phyloP scores from a whole-genome alignment of 2,329 filamentous ascomycete genomes.

The Aspergillus sclerotialis region DNA sequence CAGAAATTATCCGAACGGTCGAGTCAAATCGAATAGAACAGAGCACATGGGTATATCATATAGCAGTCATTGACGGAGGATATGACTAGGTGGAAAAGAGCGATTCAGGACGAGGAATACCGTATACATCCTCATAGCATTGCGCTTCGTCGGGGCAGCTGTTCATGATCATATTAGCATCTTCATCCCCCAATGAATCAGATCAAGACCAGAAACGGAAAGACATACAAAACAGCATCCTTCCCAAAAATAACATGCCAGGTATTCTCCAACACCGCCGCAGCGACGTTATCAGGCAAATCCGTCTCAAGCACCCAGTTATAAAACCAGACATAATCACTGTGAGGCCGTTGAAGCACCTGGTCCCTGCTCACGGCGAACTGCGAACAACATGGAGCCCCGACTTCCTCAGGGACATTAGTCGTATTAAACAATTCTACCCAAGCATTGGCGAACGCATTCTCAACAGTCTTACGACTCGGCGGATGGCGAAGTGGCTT shows the following conservation, averaged over 20 bases:
- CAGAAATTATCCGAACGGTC: no score
- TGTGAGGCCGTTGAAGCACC: slow-evolving; percentile 41
- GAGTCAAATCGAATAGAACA: no score
- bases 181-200: neutral
- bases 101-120: no score
- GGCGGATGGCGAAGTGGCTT: slow-evolving; percentile 15
- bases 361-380: slow-evolving; percentile 53
- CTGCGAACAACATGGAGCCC: slow-evolving; percentile 57
- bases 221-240: slow-evolving; percentile 33
- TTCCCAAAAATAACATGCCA: slow-evolving; percentile 54
- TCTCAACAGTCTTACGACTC: slow-evolving; percentile 14
- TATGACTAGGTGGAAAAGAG: no score
- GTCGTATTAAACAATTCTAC: slow-evolving; percentile 23
- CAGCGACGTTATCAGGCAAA: slow-evolving; percentile 49
- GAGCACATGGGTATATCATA: no score
- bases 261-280: slow-evolving; percentile 56
- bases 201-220: neutral
- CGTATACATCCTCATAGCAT: slow-evolving; percentile 59
- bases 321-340: slow-evolving; percentile 50
- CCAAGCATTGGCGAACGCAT: slow-evolving; percentile 22
- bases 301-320: slow-evolving; percentile 52
- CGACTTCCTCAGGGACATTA: slow-evolving; percentile 44
- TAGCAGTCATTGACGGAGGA: no score
- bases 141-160: slow-evolving; percentile 52
- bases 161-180: no score